Percentiles rank a stretch among this genome's conserved stretches.
phyloP scores from a whole-genome alignment of 169 alveolate genomes.

The Plasmodium relictum region DNA sequence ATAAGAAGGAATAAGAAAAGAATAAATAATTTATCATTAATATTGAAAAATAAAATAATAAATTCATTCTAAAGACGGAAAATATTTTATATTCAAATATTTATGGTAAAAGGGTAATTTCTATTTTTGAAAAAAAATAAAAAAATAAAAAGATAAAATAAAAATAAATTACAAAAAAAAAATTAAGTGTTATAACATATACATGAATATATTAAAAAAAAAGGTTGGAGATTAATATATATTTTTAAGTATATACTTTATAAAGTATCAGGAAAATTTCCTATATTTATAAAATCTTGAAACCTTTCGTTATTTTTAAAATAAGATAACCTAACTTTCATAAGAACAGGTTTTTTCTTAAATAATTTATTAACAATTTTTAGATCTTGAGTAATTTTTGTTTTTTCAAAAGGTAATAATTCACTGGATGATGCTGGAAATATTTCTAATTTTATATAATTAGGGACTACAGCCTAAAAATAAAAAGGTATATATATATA shows the following conservation, averaged over 20 bases:
- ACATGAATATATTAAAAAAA: neutral
- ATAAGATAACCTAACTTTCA: slow-evolving; percentile 77
- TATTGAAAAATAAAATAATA: neutral
- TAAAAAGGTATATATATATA: slow-evolving; percentile 4
- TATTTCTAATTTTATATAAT: slow-evolving; percentile 71
- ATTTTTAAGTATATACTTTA: neutral
- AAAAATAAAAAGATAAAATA: slow-evolving; percentile 12
- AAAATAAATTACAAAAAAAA: neutral
- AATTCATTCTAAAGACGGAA: slow-evolving; percentile 39
- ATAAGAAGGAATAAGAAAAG: neutral
- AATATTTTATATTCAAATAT: slow-evolving; percentile 53
- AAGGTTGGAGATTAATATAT: neutral
- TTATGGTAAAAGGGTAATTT: slow-evolving; percentile 14
- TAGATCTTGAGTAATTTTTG: slow-evolving; percentile 51
- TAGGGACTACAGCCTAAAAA: slow-evolving; percentile 72
- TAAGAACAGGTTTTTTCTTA: slow-evolving; percentile 75
- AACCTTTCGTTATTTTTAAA: slow-evolving; percentile 35
- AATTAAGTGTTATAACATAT: neutral
- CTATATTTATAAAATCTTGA: slow-evolving; percentile 74
- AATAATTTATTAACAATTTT: slow-evolving; percentile 52
- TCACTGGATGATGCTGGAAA: slow-evolving; percentile 69
- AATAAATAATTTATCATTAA: neutral
- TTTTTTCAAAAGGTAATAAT: slow-evolving; percentile 53
- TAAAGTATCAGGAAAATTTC: slow-evolving; percentile 63
- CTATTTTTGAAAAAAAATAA: slow-evolving; percentile 32